Evolutionary conservation across 768 basidiomycete species (phyloP).

Genomic region (Tephrocybe sp.): DNA sequence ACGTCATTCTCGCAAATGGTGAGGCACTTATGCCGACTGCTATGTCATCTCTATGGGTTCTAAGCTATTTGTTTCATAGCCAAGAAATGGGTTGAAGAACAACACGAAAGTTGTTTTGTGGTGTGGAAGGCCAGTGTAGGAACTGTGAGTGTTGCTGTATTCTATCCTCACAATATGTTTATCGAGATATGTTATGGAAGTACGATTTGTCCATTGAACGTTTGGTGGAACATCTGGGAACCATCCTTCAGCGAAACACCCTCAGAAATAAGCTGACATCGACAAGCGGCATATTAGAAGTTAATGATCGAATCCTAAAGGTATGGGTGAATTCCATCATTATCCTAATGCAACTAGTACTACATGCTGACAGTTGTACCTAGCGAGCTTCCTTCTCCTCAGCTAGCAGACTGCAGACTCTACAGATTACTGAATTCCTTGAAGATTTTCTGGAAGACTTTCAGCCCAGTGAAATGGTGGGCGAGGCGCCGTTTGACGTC

Average conservation of each 20-base stretch:
- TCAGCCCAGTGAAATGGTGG: slow-evolving; percentile 3
- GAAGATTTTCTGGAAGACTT: background rate
- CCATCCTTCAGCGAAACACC: background rate
- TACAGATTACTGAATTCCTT: background rate
- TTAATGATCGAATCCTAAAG: no score
- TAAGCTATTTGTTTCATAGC: background rate
- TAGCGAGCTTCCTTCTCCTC: slow-evolving; percentile 4
- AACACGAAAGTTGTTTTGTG: slow-evolving; percentile 1
- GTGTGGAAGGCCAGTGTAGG: background rate
- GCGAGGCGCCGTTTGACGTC: slow-evolving; percentile 19
- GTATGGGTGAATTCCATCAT: no score
- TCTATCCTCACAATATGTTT: no score
- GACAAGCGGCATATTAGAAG: no score
- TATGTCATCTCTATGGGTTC: background rate
- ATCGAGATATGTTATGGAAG: background rate
- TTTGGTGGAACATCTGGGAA: slow-evolving; percentile 10
- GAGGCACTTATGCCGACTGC: background rate
- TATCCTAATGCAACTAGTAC: no score
- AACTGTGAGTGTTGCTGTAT: background rate
- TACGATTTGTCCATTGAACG: background rate
- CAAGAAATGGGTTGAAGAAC: background rate
- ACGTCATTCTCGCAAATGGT: background rate
- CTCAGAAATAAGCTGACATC: background rate
- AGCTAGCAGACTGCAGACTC: background rate
- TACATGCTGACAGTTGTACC: background rate